A percentile compares a stretch with the other conserved stretches of the same genome.
These are phyloP conservation scores for Dothiorella sarmentorum DNA, from an alignment of 2,329 filamentous ascomycete species.

Conservation along the genomic window DNA sequence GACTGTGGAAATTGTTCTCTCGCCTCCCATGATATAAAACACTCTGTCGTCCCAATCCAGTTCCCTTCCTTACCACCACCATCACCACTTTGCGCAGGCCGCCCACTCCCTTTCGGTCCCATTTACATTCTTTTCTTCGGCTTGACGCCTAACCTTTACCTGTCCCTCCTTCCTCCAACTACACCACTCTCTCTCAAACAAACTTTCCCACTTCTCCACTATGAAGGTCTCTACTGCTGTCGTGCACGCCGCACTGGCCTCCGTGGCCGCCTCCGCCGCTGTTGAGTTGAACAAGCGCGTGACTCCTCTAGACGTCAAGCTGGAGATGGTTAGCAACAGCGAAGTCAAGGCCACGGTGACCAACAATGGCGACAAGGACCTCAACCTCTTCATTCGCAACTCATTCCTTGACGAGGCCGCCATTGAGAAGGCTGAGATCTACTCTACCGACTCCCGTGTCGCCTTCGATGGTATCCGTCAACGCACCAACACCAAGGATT, in stretches of 20 bases:
- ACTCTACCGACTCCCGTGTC: constrained; percentile 38
- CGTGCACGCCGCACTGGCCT: not conserved
- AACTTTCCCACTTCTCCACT: constrained; percentile 26
- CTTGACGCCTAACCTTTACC: not conserved
- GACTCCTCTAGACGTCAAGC: constrained; percentile 4
- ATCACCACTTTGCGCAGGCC: not conserved
- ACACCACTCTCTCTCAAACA: too few species aligned
- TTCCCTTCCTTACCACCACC: not conserved
- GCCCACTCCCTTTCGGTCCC: constrained; percentile 2
- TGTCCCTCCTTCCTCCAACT: not conserved
- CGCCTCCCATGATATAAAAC: not conserved
- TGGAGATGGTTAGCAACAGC: constrained; percentile 46
- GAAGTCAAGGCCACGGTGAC: constrained; percentile 53
- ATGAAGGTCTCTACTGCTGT: constrained; percentile 1
- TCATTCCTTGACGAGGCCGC: constrained; percentile 52
- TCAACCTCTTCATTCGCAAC: constrained; percentile 49
- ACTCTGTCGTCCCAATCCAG: not conserved
- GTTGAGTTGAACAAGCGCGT: constrained; percentile 7
- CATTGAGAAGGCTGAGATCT: constrained; percentile 31
- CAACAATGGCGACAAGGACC: constrained; percentile 49
- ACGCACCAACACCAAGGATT: constrained; percentile 43
- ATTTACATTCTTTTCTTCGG: not conserved
- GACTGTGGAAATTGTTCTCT: not conserved
- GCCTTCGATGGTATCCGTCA: constrained; percentile 55
- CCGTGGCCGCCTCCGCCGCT: not conserved